Evolutionary conservation across 768 basidiomycete species (phyloP).

Genomic region (Boletales sp.): DNA sequence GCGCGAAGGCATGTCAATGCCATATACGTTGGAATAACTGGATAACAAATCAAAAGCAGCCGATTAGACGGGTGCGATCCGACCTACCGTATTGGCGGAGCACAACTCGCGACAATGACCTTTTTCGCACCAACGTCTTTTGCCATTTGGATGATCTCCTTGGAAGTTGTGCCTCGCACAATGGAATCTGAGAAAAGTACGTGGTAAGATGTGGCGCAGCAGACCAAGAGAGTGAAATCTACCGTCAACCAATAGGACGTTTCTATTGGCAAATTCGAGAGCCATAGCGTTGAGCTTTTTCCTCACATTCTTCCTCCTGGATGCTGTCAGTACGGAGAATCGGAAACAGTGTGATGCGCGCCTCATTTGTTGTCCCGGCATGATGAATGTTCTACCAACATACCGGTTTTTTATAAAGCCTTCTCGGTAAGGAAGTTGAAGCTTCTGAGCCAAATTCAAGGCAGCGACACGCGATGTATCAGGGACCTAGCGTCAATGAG

Average conservation of each 20-base stretch:
- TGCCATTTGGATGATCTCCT: slow-evolving; percentile 99
- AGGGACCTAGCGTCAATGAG: slow-evolving; percentile 58
- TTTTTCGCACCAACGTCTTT: slow-evolving; percentile 97
- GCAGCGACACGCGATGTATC: slow-evolving; percentile 97
- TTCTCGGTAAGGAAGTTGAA: slow-evolving; percentile 90
- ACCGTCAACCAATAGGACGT: slow-evolving; percentile 96
- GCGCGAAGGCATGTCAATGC: slow-evolving; percentile 99
- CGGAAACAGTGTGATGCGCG: slow-evolving; percentile 19
- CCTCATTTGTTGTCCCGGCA: slow-evolving; percentile 98
- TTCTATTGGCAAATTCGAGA: slow-evolving; percentile 88
- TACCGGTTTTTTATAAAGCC: slow-evolving; percentile 99
- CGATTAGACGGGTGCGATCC: background rate
- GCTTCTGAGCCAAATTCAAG: slow-evolving; percentile 87
- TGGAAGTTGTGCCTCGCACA: slow-evolving; percentile 96
- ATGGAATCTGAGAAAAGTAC: slow-evolving; percentile 72
- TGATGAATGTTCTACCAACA: slow-evolving; percentile 97
- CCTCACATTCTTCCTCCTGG: slow-evolving; percentile 88
- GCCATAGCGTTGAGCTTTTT: slow-evolving; percentile 98
- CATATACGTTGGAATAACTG: slow-evolving; percentile 93
- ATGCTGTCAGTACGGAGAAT: slow-evolving; percentile 1
- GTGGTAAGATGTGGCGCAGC: background rate
- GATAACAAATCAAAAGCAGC: background rate
- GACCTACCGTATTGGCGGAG: slow-evolving; percentile 86
- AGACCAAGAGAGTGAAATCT: slow-evolving; percentile 14
- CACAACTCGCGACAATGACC: slow-evolving; percentile 94